phyloP scores from a whole-genome alignment of 2,329 filamentous ascomycete species.

The Davidsoniella neocaledoniae region DNA sequence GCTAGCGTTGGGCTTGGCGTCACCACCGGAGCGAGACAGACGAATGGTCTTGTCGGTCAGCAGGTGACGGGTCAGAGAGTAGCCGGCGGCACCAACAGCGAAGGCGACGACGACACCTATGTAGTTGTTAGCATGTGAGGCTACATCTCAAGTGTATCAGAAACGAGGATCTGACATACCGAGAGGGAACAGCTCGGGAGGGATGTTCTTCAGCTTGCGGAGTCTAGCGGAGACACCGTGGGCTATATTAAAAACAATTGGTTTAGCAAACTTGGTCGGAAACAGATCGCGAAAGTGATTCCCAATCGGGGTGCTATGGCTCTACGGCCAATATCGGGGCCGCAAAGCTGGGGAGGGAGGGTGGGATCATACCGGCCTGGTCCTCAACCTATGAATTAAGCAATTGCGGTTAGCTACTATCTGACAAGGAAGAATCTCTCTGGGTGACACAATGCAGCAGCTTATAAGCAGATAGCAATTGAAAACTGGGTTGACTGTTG shows the following conservation, averaged over 20 bases:
- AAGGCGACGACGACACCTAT: slow-evolving; percentile 75
- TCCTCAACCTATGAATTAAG: slow-evolving; percentile 39
- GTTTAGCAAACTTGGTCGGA: not conserved
- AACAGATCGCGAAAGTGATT: not conserved
- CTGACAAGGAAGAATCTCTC: too few relatives aligned
- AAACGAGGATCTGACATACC: slow-evolving; percentile 36
- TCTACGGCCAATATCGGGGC: not conserved
- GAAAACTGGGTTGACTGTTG: too few relatives aligned
- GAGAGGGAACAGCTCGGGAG: slow-evolving; percentile 84
- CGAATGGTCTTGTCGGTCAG: slow-evolving; percentile 82
- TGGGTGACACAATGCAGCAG: too few relatives aligned
- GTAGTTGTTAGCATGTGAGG: slow-evolving; percentile 16
- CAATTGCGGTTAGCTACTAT: not conserved
- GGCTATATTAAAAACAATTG: slow-evolving; percentile 33
- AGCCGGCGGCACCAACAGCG: slow-evolving; percentile 63
- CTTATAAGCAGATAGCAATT: too few relatives aligned
- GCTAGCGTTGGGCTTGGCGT: slow-evolving; percentile 21
- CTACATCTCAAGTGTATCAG: not conserved
- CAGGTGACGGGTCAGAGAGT: slow-evolving; percentile 72
- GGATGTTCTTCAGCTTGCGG: slow-evolving; percentile 74
- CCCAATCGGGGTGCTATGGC: too few relatives aligned
- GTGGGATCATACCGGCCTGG: slow-evolving; percentile 41
- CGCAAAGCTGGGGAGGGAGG: not conserved
- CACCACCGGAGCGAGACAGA: slow-evolving; percentile 45
- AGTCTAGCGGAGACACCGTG: slow-evolving; percentile 95